Evolutionary conservation across 768 basidiomycete species (phyloP).

Genomic region (Flagelloscypha sp.): DNA sequence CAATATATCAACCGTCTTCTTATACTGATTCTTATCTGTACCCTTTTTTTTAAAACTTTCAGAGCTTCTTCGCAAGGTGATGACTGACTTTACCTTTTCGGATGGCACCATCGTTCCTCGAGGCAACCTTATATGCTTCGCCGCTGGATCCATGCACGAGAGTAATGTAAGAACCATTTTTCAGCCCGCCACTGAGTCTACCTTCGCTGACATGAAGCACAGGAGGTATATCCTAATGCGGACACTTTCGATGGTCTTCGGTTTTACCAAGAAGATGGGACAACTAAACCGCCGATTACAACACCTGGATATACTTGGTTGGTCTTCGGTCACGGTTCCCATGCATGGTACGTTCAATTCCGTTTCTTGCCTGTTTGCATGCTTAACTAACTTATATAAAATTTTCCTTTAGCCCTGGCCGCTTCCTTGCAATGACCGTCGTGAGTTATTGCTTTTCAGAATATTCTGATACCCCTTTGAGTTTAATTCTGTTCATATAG

Average conservation of each 20-base stretch:
- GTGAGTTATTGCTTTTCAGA: no score
- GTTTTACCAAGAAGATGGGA: no score
- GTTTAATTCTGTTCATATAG: no score
- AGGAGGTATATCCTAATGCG: constrained; percentile 34
- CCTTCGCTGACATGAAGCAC: not conserved
- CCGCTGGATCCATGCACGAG: constrained; percentile 15
- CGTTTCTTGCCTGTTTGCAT: constrained; percentile 9
- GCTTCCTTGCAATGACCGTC: not conserved
- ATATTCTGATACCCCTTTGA: no score
- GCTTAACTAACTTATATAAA: no score
- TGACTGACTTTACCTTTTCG: constrained; percentile 21
- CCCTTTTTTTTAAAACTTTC: no score
- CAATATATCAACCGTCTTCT: no score
- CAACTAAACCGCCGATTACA: no score
- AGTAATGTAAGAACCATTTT: constrained; percentile 13
- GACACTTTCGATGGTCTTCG: constrained; percentile 38
- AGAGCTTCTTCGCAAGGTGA: constrained; percentile 14
- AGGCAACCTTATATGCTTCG: constrained; percentile 17
- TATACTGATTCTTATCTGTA: no score
- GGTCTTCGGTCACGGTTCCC: constrained; percentile 30
- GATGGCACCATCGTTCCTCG: constrained; percentile 19
- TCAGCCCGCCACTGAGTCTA: constrained; percentile 8
- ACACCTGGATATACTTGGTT: constrained; percentile 23
- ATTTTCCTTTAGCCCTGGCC: not conserved
- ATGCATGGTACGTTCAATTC: constrained; percentile 20